A percentile compares a stretch with the other conserved stretches of the same genome.
Conservation (phyloP, 768 basidiomycete genomes). For the Lactarius hatsudake region DNA sequence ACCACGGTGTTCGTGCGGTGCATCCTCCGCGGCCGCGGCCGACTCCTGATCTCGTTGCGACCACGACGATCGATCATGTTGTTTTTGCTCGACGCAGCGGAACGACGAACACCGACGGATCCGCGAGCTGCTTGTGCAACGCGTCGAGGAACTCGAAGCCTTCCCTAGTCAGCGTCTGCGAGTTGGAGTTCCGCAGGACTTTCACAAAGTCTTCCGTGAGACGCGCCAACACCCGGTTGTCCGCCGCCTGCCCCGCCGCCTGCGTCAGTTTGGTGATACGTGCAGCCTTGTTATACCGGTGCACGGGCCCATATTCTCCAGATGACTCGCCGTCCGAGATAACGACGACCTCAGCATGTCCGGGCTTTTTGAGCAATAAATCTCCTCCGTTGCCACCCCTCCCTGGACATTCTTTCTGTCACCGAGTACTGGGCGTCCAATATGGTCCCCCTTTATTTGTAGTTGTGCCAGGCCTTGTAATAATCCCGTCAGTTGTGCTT, state of each 20-base stretch:
- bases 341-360: conserved; percentile 41
- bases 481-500: conserved; percentile 3
- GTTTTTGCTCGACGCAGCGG: conserved; percentile 50
- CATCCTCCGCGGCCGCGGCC: conserved; percentile 27
- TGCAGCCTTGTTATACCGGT: conserved; percentile 49
- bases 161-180: conserved; percentile 64
- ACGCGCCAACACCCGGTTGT: conserved; percentile 53
- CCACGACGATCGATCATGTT: conserved; percentile 23
- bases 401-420: conserved; percentile 26
- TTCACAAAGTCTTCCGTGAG: conserved; percentile 60
- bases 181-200: conserved; percentile 62
- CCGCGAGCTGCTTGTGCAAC: conserved; percentile 65
- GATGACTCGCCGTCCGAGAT: conserved; percentile 43
- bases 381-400: neutral
- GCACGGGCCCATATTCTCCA: conserved; percentile 32
- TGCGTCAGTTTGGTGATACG: conserved; percentile 49
- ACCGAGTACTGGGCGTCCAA: conserved; percentile 21
- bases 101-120: conserved; percentile 57
- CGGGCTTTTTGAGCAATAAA: conserved; percentile 18
- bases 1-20: conserved; percentile 42
- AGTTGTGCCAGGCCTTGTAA: conserved; percentile 19
- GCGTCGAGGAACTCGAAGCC: conserved; percentile 69
- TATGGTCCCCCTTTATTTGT: conserved; percentile 37
- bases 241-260: conserved; percentile 44
- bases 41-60: conserved; percentile 41